These are phyloP conservation scores for Globisporangium splendens DNA, from an alignment of 352 stramenopile genomes.

Conservation along the genomic window DNA sequence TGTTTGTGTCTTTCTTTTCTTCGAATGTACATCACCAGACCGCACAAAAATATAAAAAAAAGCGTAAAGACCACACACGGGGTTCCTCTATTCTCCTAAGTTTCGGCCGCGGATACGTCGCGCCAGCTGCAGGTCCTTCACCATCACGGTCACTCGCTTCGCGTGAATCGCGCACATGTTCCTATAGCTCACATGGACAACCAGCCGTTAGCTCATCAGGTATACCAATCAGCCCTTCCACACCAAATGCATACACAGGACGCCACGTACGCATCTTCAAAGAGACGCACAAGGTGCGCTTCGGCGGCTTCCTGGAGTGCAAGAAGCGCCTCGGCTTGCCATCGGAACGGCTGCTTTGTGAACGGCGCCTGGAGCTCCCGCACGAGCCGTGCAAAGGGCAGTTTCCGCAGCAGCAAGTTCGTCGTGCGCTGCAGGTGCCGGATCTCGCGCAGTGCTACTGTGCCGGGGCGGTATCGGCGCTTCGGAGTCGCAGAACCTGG, in stretches of 20 bases:
- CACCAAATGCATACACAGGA: too few species aligned
- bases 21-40: constrained; percentile 12
- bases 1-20: background rate
- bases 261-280: constrained; percentile 92
- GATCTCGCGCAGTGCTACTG: constrained; percentile 94
- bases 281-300: constrained; percentile 93
- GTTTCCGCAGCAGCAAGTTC: constrained; percentile 93
- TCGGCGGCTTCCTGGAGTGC: constrained; percentile 93
- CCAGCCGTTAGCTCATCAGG: background rate
- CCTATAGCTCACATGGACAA: constrained; percentile 30
- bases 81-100: constrained; percentile 34
- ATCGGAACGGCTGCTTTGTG: constrained; percentile 76
- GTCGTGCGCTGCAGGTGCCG: constrained; percentile 94
- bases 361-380: constrained; percentile 91
- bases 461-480: constrained; percentile 55
- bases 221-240: too few species aligned
- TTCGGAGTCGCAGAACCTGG: constrained; percentile 24
- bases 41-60: constrained; percentile 9
- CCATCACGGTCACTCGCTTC: constrained; percentile 94
- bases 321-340: constrained; percentile 90
- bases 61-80: background rate
- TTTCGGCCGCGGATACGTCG: constrained; percentile 89
- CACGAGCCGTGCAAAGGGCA: constrained; percentile 96
- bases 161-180: constrained; percentile 95
- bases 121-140: constrained; percentile 93